phyloP scores from a whole-genome alignment of 345 rosid species.

The Litchi chinensis region DNA sequence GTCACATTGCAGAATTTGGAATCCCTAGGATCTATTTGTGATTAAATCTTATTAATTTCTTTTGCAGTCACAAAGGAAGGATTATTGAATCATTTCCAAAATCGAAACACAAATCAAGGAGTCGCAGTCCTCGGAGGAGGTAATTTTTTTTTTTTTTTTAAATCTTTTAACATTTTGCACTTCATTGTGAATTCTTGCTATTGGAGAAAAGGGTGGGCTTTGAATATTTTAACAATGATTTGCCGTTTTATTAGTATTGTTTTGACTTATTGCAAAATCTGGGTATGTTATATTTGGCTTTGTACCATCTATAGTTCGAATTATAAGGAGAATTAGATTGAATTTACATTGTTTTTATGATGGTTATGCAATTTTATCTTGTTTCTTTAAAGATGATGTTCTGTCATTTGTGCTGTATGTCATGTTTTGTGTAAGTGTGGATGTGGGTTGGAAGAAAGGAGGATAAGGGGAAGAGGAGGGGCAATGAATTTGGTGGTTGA shows the following conservation, averaged over 20 bases:
- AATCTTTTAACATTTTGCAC: neutral
- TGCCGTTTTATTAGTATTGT: neutral
- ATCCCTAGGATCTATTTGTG: neutral
- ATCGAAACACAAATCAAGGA: slow-evolving; percentile 43
- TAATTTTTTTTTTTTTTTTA: neutral
- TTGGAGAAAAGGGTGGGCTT: neutral
- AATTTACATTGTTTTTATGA: neutral
- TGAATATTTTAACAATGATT: neutral
- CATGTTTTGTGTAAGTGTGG: neutral
- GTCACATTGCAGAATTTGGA: neutral
- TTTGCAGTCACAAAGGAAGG: slow-evolving; percentile 51
- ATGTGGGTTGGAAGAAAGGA: neutral
- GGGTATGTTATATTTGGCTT: neutral
- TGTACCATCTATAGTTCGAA: neutral
- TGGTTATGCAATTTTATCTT: neutral
- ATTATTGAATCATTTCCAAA: slow-evolving; percentile 47
- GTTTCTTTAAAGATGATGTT: neutral
- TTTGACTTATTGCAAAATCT: neutral
- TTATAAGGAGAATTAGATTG: neutral
- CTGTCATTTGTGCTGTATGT: neutral
- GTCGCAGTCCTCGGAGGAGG: slow-evolving; percentile 61
- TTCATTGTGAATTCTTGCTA: neutral
- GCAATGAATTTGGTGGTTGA: neutral
- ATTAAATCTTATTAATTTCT: neutral
- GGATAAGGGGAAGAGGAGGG: neutral